Evolutionary conservation across 2,329 filamentous ascomycete genomes (phyloP), one percentile per base, ranked within the genome.

Genomic region (Botryotinia globosa): DNA sequence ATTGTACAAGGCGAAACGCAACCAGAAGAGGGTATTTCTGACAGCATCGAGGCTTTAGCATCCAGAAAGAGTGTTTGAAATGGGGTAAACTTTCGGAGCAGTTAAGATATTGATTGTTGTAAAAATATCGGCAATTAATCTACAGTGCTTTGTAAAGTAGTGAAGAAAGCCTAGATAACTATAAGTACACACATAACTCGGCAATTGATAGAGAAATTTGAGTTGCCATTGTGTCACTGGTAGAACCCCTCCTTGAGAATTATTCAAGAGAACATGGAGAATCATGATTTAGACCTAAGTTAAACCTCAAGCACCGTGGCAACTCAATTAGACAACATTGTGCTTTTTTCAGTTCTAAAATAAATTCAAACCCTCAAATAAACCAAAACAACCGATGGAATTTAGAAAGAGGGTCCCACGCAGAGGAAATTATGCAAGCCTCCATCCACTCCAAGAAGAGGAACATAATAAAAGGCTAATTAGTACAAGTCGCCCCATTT

Each of bases 1-100:
- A n/a, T 76, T 2, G 39, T 44, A 7, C 48, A 29, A 29, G 68
- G 56, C 3, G 73, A 61, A 56, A 71, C 4, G 29, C 37, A 44
- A 42, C 20, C 29, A 4, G 45, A 29, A 14, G 45, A 65, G 5
- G 5, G 1, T 25, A 14, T 64, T 42, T 25, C 61, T 18, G 29
- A 58, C 16, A 58, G 16, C 22, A 29, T 66, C 37, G 22, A 71
- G 2, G 39, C 48, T 45, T 14, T 18, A 9, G 39, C 44, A 51
- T 66, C 32, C 14, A n/a, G 44, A 7, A 34, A 66, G 10, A n/a
- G 44, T 51, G 44, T 34, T n/a, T 65, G 22, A 37, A 14, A 3
- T 4, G 64, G 29, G n/a, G 64, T 14, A 9, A 14, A 29, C 16
- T 2, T 44, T n/a, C 6, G 12, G 4, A 63, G 14, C 14, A 42